phyloP scores from a whole-genome alignment of 225 moss, liverwort and hornwort genomes.

The Thuidium tamariscinum region DNA sequence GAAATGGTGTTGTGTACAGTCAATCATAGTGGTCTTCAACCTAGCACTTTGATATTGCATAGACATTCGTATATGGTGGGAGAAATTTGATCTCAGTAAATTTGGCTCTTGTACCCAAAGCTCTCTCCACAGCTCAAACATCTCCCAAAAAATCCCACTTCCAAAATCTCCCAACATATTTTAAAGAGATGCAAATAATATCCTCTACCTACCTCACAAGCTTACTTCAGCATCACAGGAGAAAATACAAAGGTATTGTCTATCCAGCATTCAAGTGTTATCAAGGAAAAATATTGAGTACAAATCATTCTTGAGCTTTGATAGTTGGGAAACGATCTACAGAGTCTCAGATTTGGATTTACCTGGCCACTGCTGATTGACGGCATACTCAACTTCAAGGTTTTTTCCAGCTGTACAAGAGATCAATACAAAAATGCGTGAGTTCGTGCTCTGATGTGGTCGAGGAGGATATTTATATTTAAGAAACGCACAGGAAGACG shows the following conservation, averaged over 20 bases:
- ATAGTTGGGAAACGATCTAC: not conserved
- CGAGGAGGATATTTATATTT: not conserved
- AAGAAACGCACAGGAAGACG: not conserved
- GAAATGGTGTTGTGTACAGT: not conserved
- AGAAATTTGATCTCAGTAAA: not conserved
- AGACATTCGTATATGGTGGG: not conserved
- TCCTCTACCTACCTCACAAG: not conserved
- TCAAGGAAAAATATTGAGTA: not conserved
- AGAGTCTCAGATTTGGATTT: not conserved
- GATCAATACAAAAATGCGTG: not conserved
- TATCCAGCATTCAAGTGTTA: not conserved
- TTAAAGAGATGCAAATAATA: not conserved
- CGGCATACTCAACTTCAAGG: conserved; percentile 56
- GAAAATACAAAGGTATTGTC: not conserved
- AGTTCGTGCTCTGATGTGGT: not conserved
- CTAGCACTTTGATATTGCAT: not conserved
- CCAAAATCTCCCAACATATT: not conserved
- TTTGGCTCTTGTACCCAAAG: not conserved
- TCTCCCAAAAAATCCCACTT: not conserved
- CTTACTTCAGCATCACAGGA: not conserved
- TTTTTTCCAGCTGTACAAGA: conserved; percentile 55
- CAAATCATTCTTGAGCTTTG: not conserved
- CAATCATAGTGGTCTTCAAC: not conserved
- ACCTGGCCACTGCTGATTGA: conserved; percentile 61
- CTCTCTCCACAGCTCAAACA: not conserved